Evolutionary conservation across 768 basidiomycete genomes (phyloP).

Genomic region (Russula sp.): DNA sequence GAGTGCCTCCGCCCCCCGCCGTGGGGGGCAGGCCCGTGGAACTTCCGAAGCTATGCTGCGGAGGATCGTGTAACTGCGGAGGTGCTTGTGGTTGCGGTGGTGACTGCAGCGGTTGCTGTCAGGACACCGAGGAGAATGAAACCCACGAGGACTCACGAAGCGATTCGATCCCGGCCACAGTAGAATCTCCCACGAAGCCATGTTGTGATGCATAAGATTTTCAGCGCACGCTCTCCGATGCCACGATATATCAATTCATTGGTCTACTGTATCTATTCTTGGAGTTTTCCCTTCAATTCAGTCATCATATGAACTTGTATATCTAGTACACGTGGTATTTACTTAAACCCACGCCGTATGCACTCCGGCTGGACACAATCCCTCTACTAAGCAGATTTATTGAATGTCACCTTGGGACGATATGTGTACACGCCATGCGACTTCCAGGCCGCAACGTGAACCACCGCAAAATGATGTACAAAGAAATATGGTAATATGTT

Average conservation of each 20-base stretch:
- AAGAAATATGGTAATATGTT: constrained; percentile 12
- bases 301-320: constrained; percentile 5
- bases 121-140: neutral
- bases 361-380: neutral
- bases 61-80: constrained; percentile 18
- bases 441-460: neutral
- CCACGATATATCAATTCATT: neutral
- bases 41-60: constrained; percentile 22
- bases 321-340: constrained; percentile 6
- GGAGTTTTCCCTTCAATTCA: neutral
- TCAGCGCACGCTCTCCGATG: neutral
- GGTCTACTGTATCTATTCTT: neutral
- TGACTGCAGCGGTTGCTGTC: constrained; percentile 18
- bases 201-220: neutral
- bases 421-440: neutral
- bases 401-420: neutral
- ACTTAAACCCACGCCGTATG: neutral
- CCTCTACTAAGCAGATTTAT: neutral
- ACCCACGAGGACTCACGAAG: neutral
- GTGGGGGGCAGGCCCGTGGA: constrained; percentile 17
- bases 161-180: neutral
- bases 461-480: constrained; percentile 3
- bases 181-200: neutral
- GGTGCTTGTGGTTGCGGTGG: constrained; percentile 18
- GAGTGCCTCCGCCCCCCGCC: constrained; percentile 16